Conservation (phyloP, 345 rosid species). For the Camelina sativa region DNA sequence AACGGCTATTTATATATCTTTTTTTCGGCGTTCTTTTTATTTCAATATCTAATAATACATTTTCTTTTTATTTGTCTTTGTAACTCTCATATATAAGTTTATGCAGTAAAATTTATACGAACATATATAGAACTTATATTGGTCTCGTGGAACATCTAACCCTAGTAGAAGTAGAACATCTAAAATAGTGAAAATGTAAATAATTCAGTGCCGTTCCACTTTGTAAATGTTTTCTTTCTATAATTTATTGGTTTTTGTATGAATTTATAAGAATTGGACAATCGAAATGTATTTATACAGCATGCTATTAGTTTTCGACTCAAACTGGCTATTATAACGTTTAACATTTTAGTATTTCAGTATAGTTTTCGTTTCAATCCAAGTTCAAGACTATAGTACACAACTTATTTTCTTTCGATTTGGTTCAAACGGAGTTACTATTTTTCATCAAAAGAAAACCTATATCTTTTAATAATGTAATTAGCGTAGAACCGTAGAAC, state of each 20-base stretch:
- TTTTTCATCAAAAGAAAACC: background rate
- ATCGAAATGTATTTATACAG: background rate
- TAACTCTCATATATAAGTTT: background rate
- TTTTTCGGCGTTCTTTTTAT: background rate
- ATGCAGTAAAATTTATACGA: background rate
- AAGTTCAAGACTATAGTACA: too few species aligned
- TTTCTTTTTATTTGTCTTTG: background rate
- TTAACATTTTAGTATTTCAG: too few species aligned
- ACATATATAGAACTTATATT: background rate
- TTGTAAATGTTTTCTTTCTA: background rate
- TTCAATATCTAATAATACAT: background rate
- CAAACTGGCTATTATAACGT: background rate
- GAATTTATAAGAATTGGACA: background rate
- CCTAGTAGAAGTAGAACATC: background rate
- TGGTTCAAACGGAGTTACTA: too few species aligned
- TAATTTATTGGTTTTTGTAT: background rate
- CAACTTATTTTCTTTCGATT: too few species aligned
- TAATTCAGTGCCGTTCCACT: background rate
- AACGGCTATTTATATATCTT: conserved; percentile 37
- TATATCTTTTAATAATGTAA: background rate
- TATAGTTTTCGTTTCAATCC: too few species aligned
- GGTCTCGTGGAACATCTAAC: conserved; percentile 23
- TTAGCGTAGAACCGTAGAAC: background rate
- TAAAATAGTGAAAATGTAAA: conserved; percentile 6
- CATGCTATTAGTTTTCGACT: background rate